Evolutionary conservation across 2,329 filamentous ascomycete genomes (phyloP), one percentile per base, ranked within the genome.

Genomic region (Metarhizium anisopliae): DNA sequence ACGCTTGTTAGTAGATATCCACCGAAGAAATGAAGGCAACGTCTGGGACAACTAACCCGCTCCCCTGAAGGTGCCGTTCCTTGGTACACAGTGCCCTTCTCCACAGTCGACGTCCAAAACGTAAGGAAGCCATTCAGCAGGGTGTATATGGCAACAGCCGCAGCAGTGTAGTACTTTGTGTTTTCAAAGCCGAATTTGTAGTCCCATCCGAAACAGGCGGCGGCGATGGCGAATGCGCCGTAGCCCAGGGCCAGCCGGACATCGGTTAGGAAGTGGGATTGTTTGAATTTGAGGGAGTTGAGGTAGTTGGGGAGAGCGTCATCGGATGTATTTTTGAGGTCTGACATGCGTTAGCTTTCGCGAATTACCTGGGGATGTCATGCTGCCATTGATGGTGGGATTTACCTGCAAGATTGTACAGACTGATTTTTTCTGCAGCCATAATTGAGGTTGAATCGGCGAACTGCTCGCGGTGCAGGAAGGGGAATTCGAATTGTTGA

Each of bases 251-350:
- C 80, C 50, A 99, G 84, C 54, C 90, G 89, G 51, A 95, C 82
- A 67, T 97, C 92, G 64, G 85, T 84, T 51, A 94, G 84, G 56
- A 74, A 80, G 74, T 97, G 87, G 60, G 88, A 85, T 73, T 95
- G 91, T 60, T 76, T 81, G 78, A 96, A 96, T 62, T 80, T 85
- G 69, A 97, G 84, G 36, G 85, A 89, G 73, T 90, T 93, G 60
- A 99, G 85, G 77, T 97, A 97, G 74, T 94, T 91, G 57, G 89
- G 85, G 58, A 99, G 86, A 56, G 92, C 90, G 74, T 99, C 94
- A 75, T 99, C 94, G 62, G 89, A 90, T 43, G 92, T 95, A 76
- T 94, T 95, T 74, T 97, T 97, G 61, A 99, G 86, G 70, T 97
- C 94, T 95, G 68, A 25, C 14, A 47, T 50, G 32, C 42, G 50